Conservation (phyloP, 306 rosid species). For the Vigna radiata region DNA sequence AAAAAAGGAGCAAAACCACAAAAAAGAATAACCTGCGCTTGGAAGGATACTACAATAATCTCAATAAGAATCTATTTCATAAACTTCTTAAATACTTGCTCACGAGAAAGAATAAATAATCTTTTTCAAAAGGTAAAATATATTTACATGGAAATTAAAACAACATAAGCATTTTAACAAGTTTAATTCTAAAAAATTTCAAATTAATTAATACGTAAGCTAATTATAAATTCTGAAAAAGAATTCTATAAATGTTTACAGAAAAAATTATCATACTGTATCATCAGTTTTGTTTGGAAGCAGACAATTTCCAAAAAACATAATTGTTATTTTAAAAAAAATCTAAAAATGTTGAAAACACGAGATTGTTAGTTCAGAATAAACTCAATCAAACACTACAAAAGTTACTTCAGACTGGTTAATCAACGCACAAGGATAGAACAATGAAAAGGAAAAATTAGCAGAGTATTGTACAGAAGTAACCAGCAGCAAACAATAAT, state of each 20-base stretch:
- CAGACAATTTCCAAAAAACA: neutral
- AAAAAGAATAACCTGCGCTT: neutral
- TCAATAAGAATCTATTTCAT: neutral
- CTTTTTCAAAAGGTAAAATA: no score
- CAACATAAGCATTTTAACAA: no score
- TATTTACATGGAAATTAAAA: no score
- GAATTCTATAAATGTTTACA: neutral
- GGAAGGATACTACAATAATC: slow-evolving; percentile 17
- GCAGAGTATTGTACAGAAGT: neutral
- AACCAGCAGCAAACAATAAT: neutral
- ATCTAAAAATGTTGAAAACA: neutral
- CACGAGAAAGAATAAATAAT: no score
- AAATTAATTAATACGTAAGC: no score
- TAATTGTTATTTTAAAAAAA: no score
- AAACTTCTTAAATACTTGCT: no score
- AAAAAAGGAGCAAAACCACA: slow-evolving; percentile 2
- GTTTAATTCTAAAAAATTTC: no score
- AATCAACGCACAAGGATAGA: neutral
- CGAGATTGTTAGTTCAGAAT: neutral
- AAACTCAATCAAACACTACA: neutral
- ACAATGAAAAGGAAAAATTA: slow-evolving; percentile 9
- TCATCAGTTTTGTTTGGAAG: neutral
- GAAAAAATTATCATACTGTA: no score
- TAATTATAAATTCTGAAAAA: neutral
- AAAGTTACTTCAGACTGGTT: neutral